Conservation (phyloP, 352 stramenopile species). For the Phytophthora cactorum region DNA sequence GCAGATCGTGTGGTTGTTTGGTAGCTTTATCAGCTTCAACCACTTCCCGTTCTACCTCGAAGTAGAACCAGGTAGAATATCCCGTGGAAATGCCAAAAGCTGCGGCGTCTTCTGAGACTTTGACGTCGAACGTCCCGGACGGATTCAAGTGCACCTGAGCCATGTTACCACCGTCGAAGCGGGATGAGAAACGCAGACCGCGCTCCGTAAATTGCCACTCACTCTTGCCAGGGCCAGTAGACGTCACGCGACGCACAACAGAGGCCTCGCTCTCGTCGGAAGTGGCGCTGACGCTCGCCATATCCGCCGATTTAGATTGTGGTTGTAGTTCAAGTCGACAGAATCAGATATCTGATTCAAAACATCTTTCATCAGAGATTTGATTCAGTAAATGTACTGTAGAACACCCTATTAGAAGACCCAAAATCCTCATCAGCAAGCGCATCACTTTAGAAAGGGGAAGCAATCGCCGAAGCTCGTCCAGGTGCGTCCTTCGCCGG, state of each 20-base stretch:
- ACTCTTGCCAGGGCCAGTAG: constrained; percentile 43
- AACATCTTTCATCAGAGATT: no score
- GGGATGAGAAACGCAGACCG: constrained; percentile 63
- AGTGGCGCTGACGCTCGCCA: neutral
- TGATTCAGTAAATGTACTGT: neutral
- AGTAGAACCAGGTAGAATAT: constrained; percentile 92
- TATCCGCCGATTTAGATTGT: neutral
- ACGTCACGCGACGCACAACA: constrained; percentile 22
- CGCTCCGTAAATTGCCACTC: constrained; percentile 40
- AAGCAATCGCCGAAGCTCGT: neutral
- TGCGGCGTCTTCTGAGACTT: constrained; percentile 49
- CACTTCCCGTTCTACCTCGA: constrained; percentile 60
- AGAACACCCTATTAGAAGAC: constrained; percentile 1
- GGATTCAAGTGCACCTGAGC: constrained; percentile 35
- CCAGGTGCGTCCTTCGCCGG: constrained; percentile 4
- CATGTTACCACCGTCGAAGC: constrained; percentile 80
- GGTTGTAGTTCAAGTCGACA: constrained; percentile 3
- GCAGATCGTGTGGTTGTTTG: constrained; percentile 40
- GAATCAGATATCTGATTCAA: constrained; percentile 5
- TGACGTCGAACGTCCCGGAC: constrained; percentile 40
- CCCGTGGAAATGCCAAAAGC: constrained; percentile 52
- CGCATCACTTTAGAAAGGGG: constrained; percentile 23
- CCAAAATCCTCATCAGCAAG: neutral
- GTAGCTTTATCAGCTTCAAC: constrained; percentile 1
- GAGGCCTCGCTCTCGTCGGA: constrained; percentile 11